phyloP scores from a whole-genome alignment of 805 yeast species.

The Wickerhamomyces chambardii region DNA sequence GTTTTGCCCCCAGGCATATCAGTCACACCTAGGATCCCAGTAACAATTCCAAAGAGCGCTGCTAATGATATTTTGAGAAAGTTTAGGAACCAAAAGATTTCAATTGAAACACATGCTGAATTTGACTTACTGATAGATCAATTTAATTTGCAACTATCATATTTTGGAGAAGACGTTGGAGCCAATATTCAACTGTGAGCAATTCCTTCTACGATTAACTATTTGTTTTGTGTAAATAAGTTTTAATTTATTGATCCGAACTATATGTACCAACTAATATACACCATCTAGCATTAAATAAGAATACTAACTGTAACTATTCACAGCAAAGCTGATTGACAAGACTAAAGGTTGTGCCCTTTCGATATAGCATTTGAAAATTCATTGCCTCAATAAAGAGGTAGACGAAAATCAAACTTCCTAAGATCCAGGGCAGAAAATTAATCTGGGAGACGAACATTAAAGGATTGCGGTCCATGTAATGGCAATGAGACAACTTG shows the following conservation, averaged over 20 bases:
- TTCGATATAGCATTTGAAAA: conserved; percentile 21
- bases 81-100: conserved; percentile 41
- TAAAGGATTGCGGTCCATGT: conserved; percentile 18
- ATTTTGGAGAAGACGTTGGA: conserved; percentile 33
- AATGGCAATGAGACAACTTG: conserved; percentile 23
- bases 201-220: too few relatives aligned
- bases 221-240: too few relatives aligned
- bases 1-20: conserved; percentile 43
- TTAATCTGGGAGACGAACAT: conserved; percentile 20
- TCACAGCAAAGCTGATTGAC: too few relatives aligned
- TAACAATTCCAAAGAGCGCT: conserved; percentile 31
- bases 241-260: too few relatives aligned
- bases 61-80: conserved; percentile 39
- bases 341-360: conserved; percentile 14
- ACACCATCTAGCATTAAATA: too few relatives aligned
- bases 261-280: too few relatives aligned
- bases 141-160: conserved; percentile 31
- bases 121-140: conserved; percentile 29
- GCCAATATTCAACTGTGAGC: too few relatives aligned
- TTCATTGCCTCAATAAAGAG: conserved; percentile 11
- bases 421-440: conserved; percentile 18
- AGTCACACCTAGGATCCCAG: conserved; percentile 40
- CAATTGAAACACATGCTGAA: conserved; percentile 35
- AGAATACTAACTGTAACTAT: too few relatives aligned
- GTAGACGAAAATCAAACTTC: conserved; percentile 20